Evolutionary conservation across 2,329 filamentous ascomycete genomes (phyloP), one percentile per base, ranked within the genome.

Genomic region (Diaporthe citrichinensis): DNA sequence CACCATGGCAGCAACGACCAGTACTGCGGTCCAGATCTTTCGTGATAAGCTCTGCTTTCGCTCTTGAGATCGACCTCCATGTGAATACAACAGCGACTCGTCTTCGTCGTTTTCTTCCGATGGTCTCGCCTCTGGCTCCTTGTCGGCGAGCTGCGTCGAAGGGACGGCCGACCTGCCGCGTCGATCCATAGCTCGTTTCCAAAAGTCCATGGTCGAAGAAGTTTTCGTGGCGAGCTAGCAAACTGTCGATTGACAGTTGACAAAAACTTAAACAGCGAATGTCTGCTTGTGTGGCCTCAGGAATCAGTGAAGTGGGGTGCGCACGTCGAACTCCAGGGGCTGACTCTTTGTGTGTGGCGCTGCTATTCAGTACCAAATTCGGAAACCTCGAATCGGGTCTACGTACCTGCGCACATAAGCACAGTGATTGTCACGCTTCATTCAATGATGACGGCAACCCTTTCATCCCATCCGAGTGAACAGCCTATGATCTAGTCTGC

Each of bases 61-160:
- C 25, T 55, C 25, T 7, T n/a, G 51, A 5, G 23, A 2, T 1
- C 28, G 15, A 7, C 4, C 17, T 12, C 4, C 39, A 1, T 58
- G 36, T 1, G 67, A 12, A 39, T 58, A 20, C n/a, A 71, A 10
- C 20, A 71, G 68, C 36, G 51, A 58, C 36, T 71, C 68, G 7
- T 44, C 68, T 58, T 71, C 68, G 8, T 44, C 68, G 10, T 71
- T 58, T 15, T 58, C 68, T 23, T 71, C 53, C 8, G 51, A 44
- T 2, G 25, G 2, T 4, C 51, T 41, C 23, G 36, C 20, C 5
- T 71, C 51, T 14, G n/a, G 8, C 17, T 71, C 51, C 25, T 57
- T 44, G n/a, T 71, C 17, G 55, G 36, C 12, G 67, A 9, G 20
- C 39, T 71, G 31, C 2, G 51, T 28, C 23, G 25, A 58, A 12